Conservation (phyloP, 2,329 filamentous ascomycete species). For the Botrytis sinoallii region DNA sequence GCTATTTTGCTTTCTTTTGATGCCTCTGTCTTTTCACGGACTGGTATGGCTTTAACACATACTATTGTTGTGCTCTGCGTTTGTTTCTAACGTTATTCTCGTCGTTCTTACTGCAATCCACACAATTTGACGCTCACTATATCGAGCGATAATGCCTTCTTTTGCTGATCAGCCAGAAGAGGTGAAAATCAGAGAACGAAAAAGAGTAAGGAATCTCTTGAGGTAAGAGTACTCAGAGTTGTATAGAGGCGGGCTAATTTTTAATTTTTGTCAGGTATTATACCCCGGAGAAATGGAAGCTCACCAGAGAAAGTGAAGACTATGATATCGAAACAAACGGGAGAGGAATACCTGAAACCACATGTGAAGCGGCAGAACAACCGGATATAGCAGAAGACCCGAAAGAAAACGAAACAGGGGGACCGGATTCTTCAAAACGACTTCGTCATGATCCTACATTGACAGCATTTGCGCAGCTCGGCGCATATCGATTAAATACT, state of each 20-base stretch:
- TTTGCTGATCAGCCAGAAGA: constrained; percentile 5
- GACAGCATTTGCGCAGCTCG: constrained; percentile 47
- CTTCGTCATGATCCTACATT: constrained; percentile 41
- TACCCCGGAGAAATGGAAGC: constrained; percentile 14
- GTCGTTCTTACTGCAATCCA: background rate
- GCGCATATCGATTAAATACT: constrained; percentile 45
- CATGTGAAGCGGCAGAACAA: background rate
- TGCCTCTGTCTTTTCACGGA: background rate
- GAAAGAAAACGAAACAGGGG: background rate
- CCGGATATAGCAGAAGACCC: background rate
- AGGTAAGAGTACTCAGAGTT: background rate
- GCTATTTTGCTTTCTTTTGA: background rate
- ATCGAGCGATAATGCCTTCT: background rate
- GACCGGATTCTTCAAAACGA: constrained; percentile 11
- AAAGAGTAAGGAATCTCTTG: constrained; percentile 18
- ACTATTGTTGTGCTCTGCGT: background rate
- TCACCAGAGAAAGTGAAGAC: constrained; percentile 6
- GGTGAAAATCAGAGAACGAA: constrained; percentile 1
- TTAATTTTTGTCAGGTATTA: constrained; percentile 11
- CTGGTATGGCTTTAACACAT: background rate
- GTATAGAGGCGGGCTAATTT: too few species aligned
- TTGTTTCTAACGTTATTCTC: background rate
- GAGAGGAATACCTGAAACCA: background rate
- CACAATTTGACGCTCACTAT: background rate
- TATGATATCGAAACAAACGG: background rate